Conservation (phyloP, 2,329 filamentous ascomycete species). For the Fusarium udum region DNA sequence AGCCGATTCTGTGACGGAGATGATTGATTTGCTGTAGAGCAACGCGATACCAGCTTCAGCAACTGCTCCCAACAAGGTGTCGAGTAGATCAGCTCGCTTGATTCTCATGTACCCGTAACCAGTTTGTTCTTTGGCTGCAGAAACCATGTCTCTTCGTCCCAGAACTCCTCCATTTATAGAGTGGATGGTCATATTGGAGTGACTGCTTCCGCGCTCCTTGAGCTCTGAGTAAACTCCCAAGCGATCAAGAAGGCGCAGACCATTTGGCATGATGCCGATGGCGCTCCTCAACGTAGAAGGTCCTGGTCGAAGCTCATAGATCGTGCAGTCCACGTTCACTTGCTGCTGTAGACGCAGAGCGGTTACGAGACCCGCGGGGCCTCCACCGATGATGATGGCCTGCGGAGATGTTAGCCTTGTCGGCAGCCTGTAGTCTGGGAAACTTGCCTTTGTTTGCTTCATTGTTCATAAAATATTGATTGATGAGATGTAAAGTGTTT, state of each 20-base stretch:
- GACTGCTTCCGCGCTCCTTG: neutral
- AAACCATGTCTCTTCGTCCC: neutral
- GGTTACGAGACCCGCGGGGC: neutral
- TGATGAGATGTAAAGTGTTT: neutral
- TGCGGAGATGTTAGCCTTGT: neutral
- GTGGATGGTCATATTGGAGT: neutral
- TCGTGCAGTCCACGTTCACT: neutral
- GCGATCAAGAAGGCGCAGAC: neutral
- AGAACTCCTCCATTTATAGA: neutral
- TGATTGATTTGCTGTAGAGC: neutral
- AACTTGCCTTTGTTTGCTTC: neutral
- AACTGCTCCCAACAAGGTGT: neutral
- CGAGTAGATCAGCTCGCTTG: neutral
- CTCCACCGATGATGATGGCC: constrained; percentile 1
- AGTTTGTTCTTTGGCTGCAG: neutral
- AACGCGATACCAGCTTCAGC: neutral
- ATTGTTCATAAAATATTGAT: neutral
- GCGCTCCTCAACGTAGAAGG: neutral
- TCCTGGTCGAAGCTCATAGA: neutral
- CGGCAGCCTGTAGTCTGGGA: neutral
- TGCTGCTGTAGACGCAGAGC: neutral
- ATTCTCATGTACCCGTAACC: constrained; percentile 1
- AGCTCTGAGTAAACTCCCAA: neutral
- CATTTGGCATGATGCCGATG: neutral
- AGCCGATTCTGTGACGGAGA: neutral